Evolutionary conservation across 768 basidiomycete genomes (phyloP), one percentile per base, ranked within the genome.

Genomic region (Pulveroboletus sp.): DNA sequence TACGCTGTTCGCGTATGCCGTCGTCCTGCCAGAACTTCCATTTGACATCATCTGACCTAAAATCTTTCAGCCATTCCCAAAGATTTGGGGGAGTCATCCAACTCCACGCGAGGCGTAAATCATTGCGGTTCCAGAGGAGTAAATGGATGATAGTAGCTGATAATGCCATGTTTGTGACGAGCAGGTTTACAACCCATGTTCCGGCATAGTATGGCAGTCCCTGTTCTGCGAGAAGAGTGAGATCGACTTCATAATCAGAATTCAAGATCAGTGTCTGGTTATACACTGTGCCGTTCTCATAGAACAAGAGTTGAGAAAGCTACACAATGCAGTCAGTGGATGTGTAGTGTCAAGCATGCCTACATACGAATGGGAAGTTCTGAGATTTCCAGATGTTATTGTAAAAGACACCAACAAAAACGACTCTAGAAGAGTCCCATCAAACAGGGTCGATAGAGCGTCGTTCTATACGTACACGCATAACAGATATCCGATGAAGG

Each of bases 311-410:
- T 52, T 81, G 79, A 2, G 76, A 75, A 14, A 80, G 63, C 66
- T 66, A 24, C 2, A 23, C 9, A 72, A 54, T 12, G n/a, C 6
- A 25, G 27, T 51, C 16, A 57, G 27, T 23, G 16, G 2, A 5
- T 33, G 14, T 16, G 7, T 16, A 16, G 4, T 12, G 7, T 9
- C 23, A 34, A 16, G 10, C 1, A 34, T 41, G 60, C 58, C 60
- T 73, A 45, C 63, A 29, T 56, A 74, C 72, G 66, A 82, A 82
- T 2, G 83, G 83, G 69, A 84, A 82, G 56, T 71, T 75, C 56
- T 79, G 75, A 2, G 75, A 76, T 38, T 76, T 62, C 82, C 82
- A 85, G 11, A 74, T 65, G 50, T 86, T 83, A 36, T 62, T 71
- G 11, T 72, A 74, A 53, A 69, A 78, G 3, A 72, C 55, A 0